Evolutionary conservation across 2,329 filamentous ascomycete species (phyloP).

Genomic region (Colletotrichum sp.): DNA sequence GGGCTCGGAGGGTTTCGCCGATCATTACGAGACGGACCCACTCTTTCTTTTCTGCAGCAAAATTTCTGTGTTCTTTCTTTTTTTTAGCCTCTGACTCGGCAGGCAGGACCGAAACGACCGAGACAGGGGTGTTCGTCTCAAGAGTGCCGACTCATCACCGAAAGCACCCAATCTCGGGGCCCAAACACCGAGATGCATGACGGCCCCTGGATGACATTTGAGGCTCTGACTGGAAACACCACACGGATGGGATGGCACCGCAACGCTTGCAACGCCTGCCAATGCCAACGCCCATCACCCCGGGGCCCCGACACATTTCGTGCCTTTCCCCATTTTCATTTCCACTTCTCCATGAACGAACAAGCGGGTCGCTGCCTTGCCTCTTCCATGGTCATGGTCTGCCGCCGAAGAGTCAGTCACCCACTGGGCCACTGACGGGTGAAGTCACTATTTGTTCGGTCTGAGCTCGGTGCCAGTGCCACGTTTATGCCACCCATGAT

Average conservation of each 20-base stretch:
- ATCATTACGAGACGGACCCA: slow-evolving; percentile 2
- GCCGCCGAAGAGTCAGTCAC: not conserved
- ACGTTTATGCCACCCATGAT: not conserved
- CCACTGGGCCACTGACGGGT: not conserved
- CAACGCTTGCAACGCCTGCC: not conserved
- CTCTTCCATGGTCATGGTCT: not conserved
- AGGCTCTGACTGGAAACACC: slow-evolving; percentile 16
- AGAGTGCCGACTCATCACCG: not conserved
- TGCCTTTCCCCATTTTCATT: slow-evolving; percentile 6
- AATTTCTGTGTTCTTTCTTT: not conserved
- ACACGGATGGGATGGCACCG: slow-evolving; percentile 16
- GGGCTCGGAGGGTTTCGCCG: not conserved
- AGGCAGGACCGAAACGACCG: not conserved
- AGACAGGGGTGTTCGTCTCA: not conserved
- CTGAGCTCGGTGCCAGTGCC: slow-evolving; percentile 8
- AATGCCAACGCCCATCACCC: not conserved
- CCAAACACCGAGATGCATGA: not conserved
- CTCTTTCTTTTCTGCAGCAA: not conserved
- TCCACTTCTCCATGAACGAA: slow-evolving; percentile 7
- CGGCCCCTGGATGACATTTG: slow-evolving; percentile 10
- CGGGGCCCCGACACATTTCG: not conserved
- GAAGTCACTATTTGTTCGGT: not conserved
- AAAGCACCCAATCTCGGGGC: not conserved
- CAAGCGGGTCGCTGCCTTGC: not conserved
- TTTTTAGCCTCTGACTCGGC: not conserved